Evolutionary conservation across 2,329 filamentous ascomycete genomes (phyloP), one percentile per base, ranked within the genome.

Genomic region (Xylariomycetidae sp.): DNA sequence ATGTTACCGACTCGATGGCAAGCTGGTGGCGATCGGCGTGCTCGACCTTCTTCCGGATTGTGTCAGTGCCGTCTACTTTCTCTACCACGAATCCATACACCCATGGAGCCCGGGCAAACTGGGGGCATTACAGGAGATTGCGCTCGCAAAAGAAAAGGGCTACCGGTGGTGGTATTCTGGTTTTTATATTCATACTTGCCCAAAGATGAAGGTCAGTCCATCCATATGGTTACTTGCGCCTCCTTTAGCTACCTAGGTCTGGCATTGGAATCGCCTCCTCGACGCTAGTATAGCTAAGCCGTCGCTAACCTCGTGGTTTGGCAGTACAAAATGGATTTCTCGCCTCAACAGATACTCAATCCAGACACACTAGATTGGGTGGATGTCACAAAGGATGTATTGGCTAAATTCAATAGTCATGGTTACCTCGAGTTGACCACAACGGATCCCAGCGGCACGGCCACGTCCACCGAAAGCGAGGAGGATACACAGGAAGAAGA

Each of bases 151-250:
- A 3, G 85, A 90, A 50, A 67, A 66, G 5, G 80, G 76, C 0
- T 88, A 89, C 48, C 63, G 72, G 27, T 88, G 77, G 68, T 92
- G 87, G 73, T 92, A 90, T 59, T 82, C 72, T 5, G 80, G 86
- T 5, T 90, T 80, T 58, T 92, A 90, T 50, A 90, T 92, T 38
- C 85, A 89, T 56, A 78, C 66, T 34, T 90, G 85, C 50, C 69
- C 74, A 33, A 92, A 92, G 64, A 90, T 92, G 86, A 70, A 72
- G n/a, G n/a, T n/a, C n/a, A n/a, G n/a, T n/a, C n/a, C n/a, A n/a
- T n/a, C n/a, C n/a, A n/a, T n/a, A n/a, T n/a, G n/a, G n/a, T n/a
- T n/a, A n/a, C n/a, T n/a, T n/a, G n/a, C n/a, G n/a, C n/a, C n/a
- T n/a, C n/a, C n/a, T n/a, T n/a, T n/a, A n/a, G n/a, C n/a, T n/a